phyloP scores from a whole-genome alignment of 805 yeast genomes.

The Candida berthetii region DNA sequence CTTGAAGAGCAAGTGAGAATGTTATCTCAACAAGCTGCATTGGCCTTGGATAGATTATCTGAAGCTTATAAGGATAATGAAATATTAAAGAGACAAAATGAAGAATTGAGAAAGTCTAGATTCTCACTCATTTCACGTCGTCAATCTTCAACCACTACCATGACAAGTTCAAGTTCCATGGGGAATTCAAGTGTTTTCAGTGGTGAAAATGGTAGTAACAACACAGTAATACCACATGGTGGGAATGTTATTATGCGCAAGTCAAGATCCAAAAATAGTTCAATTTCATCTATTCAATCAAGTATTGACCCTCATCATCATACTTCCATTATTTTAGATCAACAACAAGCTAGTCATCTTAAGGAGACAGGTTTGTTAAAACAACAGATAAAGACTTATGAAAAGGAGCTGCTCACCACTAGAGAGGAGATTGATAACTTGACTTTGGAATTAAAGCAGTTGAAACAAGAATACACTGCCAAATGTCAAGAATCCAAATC shows the following conservation, averaged over 20 bases:
- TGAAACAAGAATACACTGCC: not conserved
- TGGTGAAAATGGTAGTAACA: not conserved
- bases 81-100: conserved; percentile 10
- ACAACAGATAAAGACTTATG: not conserved
- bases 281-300: conserved; percentile 10
- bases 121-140: conserved; percentile 6
- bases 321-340: not conserved
- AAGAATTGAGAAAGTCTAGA: conserved; percentile 5
- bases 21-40: conserved; percentile 19
- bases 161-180: not conserved
- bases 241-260: conserved; percentile 3
- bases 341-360: not conserved
- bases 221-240: too few species aligned
- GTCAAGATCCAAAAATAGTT: conserved; percentile 11
- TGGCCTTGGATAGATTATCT: conserved; percentile 17
- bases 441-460: not conserved
- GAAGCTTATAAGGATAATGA: conserved; percentile 16
- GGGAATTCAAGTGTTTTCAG: conserved; percentile 3
- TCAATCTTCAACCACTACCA: conserved; percentile 8
- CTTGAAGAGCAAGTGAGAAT: conserved; percentile 19
- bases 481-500: not conserved
- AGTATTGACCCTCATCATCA: not conserved
- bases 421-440: not conserved
- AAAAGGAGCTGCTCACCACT: not conserved
- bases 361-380: not conserved